Percentiles rank a stretch among this genome's conserved stretches.
These are phyloP conservation scores for Phytophthora hybrid DNA, from an alignment of 352 stramenopile genomes.

Conservation along the genomic window DNA sequence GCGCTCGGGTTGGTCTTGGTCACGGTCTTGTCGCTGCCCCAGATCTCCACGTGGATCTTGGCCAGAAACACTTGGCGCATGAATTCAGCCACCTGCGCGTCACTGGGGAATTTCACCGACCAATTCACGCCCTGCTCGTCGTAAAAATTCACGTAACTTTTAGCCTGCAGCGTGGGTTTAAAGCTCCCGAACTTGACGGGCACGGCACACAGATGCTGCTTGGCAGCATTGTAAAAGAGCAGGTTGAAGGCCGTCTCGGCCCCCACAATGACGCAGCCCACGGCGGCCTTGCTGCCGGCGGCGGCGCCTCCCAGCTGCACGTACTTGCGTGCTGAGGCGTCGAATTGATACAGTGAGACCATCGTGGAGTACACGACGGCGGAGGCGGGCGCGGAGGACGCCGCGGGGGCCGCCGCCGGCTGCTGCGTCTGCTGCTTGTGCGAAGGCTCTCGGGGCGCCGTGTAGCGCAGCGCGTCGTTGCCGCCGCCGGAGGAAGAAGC, in stretches of 20 bases:
- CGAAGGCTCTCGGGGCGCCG: conserved; percentile 69
- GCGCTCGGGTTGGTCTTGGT: conserved; percentile 55
- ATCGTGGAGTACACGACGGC: conserved; percentile 73
- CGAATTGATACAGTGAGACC: conserved; percentile 83
- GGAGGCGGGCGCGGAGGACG: conserved; percentile 34
- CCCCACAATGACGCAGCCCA: conserved; percentile 81
- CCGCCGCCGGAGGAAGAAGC: conserved; percentile 33
- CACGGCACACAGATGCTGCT: conserved; percentile 69
- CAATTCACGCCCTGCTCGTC: conserved; percentile 75
- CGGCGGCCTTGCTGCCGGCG: conserved; percentile 39
- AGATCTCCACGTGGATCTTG: conserved; percentile 87
- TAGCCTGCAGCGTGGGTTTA: conserved; percentile 76
- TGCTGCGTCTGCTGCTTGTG: conserved; percentile 36
- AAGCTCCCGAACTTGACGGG: conserved; percentile 61
- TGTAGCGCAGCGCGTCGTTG: conserved; percentile 80
- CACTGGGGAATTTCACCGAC: conserved; percentile 77
- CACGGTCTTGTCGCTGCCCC: conserved; percentile 65
- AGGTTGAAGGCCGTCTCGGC: conserved; percentile 72
- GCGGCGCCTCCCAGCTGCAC: conserved; percentile 56
- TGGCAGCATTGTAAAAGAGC: conserved; percentile 79
- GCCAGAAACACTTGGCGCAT: conserved; percentile 75
- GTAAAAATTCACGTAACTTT: conserved; percentile 89
- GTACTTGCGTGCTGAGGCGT: conserved; percentile 63
- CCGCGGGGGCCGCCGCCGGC: conserved; percentile 19
- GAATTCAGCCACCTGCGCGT: conserved; percentile 70